These are phyloP conservation scores for Colletotrichum sp. DNA, from an alignment of 2,329 filamentous ascomycete genomes.

Conservation along the genomic window DNA sequence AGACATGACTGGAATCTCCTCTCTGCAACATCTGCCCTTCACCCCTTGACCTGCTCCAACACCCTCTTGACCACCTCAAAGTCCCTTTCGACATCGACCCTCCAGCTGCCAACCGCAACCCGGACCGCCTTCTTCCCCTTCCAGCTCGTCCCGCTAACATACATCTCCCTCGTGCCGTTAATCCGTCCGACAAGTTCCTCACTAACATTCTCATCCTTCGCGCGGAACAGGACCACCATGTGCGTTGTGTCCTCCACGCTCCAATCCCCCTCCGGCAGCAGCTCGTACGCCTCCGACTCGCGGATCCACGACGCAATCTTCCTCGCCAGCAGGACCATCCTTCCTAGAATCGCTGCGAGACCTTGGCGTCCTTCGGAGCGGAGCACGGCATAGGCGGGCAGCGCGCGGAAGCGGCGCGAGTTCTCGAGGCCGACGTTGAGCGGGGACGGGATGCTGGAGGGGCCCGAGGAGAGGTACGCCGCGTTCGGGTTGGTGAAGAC, in stretches of 20 bases:
- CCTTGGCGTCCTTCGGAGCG: slow-evolving; percentile 75
- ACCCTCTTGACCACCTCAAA: slow-evolving; percentile 68
- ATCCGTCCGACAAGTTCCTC: slow-evolving; percentile 70
- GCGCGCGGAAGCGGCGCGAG: slow-evolving; percentile 85
- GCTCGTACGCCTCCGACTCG: slow-evolving; percentile 66
- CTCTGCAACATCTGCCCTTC: not conserved
- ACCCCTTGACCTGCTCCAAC: slow-evolving; percentile 52
- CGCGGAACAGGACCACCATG: slow-evolving; percentile 74
- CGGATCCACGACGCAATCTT: slow-evolving; percentile 68
- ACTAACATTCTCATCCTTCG: slow-evolving; percentile 69
- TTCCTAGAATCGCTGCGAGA: slow-evolving; percentile 70
- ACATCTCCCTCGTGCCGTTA: slow-evolving; percentile 76
- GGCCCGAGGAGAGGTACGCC: slow-evolving; percentile 68
- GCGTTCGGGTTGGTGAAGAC: slow-evolving; percentile 88
- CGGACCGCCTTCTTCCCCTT: slow-evolving; percentile 74
- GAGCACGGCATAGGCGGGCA: slow-evolving; percentile 87
- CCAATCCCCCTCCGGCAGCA: slow-evolving; percentile 60
- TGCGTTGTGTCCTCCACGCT: slow-evolving; percentile 57
- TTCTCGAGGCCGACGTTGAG: slow-evolving; percentile 90
- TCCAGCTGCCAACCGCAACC: slow-evolving; percentile 89
- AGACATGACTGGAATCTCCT: not conserved
- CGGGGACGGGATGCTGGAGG: slow-evolving; percentile 71
- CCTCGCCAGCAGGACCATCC: slow-evolving; percentile 76
- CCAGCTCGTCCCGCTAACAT: slow-evolving; percentile 85
- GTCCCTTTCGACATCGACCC: slow-evolving; percentile 72